A percentile compares a stretch with the other conserved stretches of the same genome.
Evolutionary conservation across 2,329 filamentous ascomycete species (phyloP).

Genomic region (Lachnellula subtilissima): DNA sequence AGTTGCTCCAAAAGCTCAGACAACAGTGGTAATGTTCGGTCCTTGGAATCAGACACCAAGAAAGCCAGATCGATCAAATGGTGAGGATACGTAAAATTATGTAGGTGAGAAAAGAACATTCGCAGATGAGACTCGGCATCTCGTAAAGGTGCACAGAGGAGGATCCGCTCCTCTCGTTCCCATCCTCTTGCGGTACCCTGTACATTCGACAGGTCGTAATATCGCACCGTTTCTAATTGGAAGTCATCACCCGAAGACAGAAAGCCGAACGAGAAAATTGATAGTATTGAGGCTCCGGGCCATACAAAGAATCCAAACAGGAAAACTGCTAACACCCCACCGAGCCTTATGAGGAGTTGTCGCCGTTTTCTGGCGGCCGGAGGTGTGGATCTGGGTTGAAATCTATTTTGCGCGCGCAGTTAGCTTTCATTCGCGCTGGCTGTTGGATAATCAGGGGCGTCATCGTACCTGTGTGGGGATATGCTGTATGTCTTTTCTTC

Average conservation of each 20-base stretch:
- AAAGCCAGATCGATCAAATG: slow-evolving; percentile 95
- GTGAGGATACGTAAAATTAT: slow-evolving; percentile 95
- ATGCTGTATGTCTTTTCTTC: slow-evolving; percentile 73
- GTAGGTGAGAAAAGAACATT: slow-evolving; percentile 98
- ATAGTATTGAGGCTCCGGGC: slow-evolving; percentile 59
- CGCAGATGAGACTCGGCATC: slow-evolving; percentile 87
- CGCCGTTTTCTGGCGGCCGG: slow-evolving; percentile 66
- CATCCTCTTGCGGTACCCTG: slow-evolving; percentile 89
- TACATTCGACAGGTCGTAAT: slow-evolving; percentile 91
- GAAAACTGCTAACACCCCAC: slow-evolving; percentile 52
- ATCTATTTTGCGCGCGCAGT: slow-evolving; percentile 48
- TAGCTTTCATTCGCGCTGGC: slow-evolving; percentile 8
- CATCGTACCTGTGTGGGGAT: slow-evolving; percentile 75
- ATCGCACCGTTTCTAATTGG: slow-evolving; percentile 89
- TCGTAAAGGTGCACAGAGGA: slow-evolving; percentile 88
- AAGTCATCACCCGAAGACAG: slow-evolving; percentile 63
- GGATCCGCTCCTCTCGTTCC: slow-evolving; percentile 92
- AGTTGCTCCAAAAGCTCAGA: slow-evolving; percentile 70
- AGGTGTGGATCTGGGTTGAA: slow-evolving; percentile 76
- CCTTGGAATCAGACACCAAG: slow-evolving; percentile 94
- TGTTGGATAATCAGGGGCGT: slow-evolving; percentile 12
- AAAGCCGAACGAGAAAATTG: slow-evolving; percentile 63
- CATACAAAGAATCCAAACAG: slow-evolving; percentile 70
- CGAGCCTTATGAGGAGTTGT: slow-evolving; percentile 66
- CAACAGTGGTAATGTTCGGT: slow-evolving; percentile 75